phyloP scores from a whole-genome alignment of 176 grass and related monocot species.

The Bolboschoenus planiculmis region DNA sequence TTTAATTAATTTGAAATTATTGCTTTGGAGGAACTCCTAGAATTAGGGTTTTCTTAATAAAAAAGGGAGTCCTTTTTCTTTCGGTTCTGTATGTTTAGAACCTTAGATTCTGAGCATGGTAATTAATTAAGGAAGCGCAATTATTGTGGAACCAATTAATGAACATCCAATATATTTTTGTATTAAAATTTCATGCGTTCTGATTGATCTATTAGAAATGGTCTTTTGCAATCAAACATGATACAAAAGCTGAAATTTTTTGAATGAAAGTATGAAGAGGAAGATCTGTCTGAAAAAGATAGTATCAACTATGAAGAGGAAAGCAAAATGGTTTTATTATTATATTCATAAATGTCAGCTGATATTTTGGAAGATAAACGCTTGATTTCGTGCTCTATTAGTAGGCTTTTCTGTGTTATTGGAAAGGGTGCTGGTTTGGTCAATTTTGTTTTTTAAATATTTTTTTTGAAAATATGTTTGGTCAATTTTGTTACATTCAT shows the following conservation, averaged over 20 bases:
- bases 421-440: not conserved
- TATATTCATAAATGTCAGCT: no score
- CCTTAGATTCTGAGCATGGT: not conserved
- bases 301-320: no score
- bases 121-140: not conserved
- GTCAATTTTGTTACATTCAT: not conserved
- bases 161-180: not conserved
- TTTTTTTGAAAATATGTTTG: no score
- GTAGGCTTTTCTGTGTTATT: not conserved
- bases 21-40: not conserved
- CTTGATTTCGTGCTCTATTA: no score
- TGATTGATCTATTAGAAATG: not conserved
- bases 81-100: not conserved
- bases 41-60: constrained; percentile 27
- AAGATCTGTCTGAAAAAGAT: no score
- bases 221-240: not conserved
- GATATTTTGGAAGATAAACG: no score
- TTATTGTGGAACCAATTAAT: not conserved
- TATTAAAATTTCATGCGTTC: not conserved
- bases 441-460: no score
- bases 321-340: no score
- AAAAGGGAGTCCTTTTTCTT: not conserved
- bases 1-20: constrained; percentile 18
- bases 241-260: not conserved
- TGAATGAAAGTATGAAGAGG: not conserved